Evolutionary conservation across 768 basidiomycete genomes (phyloP).

Genomic region (Mycena floridula): DNA sequence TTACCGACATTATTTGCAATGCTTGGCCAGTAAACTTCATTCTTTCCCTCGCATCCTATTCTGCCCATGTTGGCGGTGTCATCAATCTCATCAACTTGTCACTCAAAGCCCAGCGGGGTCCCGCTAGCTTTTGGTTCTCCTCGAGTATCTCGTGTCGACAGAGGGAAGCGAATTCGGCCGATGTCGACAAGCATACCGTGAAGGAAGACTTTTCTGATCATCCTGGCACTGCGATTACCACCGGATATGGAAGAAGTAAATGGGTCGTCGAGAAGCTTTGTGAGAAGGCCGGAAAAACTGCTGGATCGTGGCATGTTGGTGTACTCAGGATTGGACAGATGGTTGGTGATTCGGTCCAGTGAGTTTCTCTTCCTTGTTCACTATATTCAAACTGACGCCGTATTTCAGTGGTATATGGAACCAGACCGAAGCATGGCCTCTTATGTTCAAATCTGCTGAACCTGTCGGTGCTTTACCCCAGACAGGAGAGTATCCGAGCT

Average conservation of each 20-base stretch:
- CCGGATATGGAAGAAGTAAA: constrained; percentile 35
- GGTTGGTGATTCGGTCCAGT: constrained; percentile 40
- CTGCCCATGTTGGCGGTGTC: constrained; percentile 40
- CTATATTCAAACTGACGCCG: too few species aligned
- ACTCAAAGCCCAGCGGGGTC: constrained; percentile 25
- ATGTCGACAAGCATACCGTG: not conserved
- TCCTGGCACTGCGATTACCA: constrained; percentile 27
- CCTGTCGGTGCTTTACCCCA: constrained; percentile 29
- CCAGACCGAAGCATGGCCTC: constrained; percentile 38
- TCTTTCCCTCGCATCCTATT: constrained; percentile 31
- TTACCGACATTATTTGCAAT: constrained; percentile 42
- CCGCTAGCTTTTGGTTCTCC: constrained; percentile 43
- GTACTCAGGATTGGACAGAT: constrained; percentile 49
- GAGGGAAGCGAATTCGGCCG: not conserved
- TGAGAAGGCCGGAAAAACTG: constrained; percentile 29
- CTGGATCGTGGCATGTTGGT: constrained; percentile 20
- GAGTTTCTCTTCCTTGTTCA: not conserved
- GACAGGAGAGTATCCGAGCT: constrained; percentile 32
- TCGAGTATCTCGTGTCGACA: constrained; percentile 38
- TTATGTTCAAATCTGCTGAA: constrained; percentile 40
- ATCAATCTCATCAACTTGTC: constrained; percentile 45
- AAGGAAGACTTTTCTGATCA: constrained; percentile 26
- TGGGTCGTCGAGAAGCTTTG: constrained; percentile 51
- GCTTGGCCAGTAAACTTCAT: constrained; percentile 57
- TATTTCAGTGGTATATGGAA: constrained; percentile 42